Evolutionary conservation across 176 grass and related monocot species (phyloP), one percentile per base, ranked within the genome.

Genomic region (Otatea glauca): DNA sequence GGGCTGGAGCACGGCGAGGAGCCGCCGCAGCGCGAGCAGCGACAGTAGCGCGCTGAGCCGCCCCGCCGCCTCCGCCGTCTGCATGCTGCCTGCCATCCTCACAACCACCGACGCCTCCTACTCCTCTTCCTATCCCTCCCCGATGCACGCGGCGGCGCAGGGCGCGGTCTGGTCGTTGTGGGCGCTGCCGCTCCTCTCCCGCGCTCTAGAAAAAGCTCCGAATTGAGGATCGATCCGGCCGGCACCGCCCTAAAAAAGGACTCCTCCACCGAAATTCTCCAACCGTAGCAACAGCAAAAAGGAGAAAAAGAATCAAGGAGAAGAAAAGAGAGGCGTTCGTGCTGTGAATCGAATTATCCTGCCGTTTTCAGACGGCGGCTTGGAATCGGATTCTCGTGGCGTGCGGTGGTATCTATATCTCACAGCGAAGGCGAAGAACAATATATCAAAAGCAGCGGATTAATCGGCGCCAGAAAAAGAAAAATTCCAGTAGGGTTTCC

Each of bases 41-140:
- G 92, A 94, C 3, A 94, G 86, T 78, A 94, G 75, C 38, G 70
- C 89, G 83, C 83, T 94, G 8, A 94, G 71, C 75, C 92, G 81
- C 23, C 92, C 86, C 75, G 86, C 90, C 20, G 92, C 89, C 60
- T 91, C 92, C 68, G 92, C 89, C 85, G 92, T 88, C 73, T 91
- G 89, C 89, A 94, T 94, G 88, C 88, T 86, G 79, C 88, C 79
- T n/a, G 88, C 84, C 88, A 90, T 90, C 78, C 71, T 51, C 37
- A 20, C 27, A 12, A 21, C 63, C 62, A 54, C 82, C 38, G 29
- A 65, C 74, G 44, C 76, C 64, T 37, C 72, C 77, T 23, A 12
- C 74, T 45, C 84, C 66, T 78, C 34, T 51, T 51, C 39, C 53
- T 72, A 63, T 51, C 24, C 48, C 29, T 68, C 53, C 54, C 61